Evolutionary conservation across 2,329 filamentous ascomycete genomes (phyloP), one percentile per base, ranked within the genome.

Genomic region (Grosmannia huntii): DNA sequence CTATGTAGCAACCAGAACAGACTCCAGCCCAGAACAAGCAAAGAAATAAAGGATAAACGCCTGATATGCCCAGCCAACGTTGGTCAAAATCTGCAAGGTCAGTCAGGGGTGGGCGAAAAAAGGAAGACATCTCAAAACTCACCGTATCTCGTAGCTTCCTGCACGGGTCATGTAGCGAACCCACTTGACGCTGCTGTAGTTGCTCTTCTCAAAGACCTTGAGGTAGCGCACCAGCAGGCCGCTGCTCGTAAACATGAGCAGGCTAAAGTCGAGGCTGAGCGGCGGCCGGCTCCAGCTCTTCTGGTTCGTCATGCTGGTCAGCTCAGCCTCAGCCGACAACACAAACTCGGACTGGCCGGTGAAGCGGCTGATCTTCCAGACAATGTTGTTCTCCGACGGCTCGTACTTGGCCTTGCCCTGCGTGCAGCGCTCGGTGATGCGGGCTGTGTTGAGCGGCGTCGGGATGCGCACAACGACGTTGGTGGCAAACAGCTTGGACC

Each of bases 281-380:
- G 94, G 94, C 54, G 95, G 95, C 57, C 94, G 80, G 65, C 89
- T 95, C 95, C 94, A 99, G 4, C 90, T 89, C 69, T 96, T 95
- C 71, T 97, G 91, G 67, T 95, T 95, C 53, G 95, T 99, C 91
- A 96, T 99, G 71, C 87, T 90, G 6, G 90, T 96, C 66, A 99
- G 76, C 57, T 87, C 87, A 49, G 94, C 94, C 72, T 99, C 95
- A 11, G 94, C 94, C 66, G 87, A 95, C 60, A 99, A 78, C 14
- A 99, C 92, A 64, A 87, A 99, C 72, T 99, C 94, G 73, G 87
- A 92, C 73, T 96, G 90, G n/a, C 94, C 94, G 0, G 91, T 94
- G 73, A 99, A 99, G n/a, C 94, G 83, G 14, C 91, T 87, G 64
- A 99, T 97, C 79, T 96, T 97, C 94, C 94, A 99, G 14, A 97